Conservation (phyloP, 495 filamentous ascomycete species). For the Hypoxylon trugodes region DNA sequence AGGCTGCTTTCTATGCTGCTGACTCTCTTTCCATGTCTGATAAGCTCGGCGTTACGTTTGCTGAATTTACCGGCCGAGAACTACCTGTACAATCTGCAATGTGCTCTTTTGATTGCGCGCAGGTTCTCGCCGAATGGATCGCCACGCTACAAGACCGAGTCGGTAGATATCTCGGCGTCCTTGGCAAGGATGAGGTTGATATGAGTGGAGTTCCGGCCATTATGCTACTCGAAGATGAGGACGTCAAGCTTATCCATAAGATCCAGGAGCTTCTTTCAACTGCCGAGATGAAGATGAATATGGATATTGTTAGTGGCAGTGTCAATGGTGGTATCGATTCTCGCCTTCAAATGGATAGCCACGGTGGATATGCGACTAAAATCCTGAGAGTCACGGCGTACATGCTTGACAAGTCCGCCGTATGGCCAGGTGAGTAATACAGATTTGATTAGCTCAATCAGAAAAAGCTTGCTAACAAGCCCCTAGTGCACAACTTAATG, state of each 20-base stretch:
- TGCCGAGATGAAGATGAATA: slow-evolving; percentile 81
- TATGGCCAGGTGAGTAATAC: slow-evolving; percentile 83
- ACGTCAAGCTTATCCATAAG: slow-evolving; percentile 85
- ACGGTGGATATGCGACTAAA: slow-evolving; percentile 83
- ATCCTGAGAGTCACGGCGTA: slow-evolving; percentile 86
- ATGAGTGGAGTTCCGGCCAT: slow-evolving; percentile 79
- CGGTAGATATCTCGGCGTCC: slow-evolving; percentile 83
- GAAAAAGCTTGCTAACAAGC: slow-evolving; percentile 1
- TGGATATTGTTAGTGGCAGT: slow-evolving; percentile 52
- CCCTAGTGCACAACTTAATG: slow-evolving; percentile 84
- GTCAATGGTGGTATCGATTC: slow-evolving; percentile 58
- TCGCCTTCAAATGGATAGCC: slow-evolving; percentile 66
- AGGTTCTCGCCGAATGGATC: slow-evolving; percentile 96
- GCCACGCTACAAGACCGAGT: slow-evolving; percentile 94
- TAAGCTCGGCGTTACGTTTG: slow-evolving; percentile 85
- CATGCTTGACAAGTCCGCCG: slow-evolving; percentile 86
- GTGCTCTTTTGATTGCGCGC: slow-evolving; percentile 95
- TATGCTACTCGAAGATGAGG: slow-evolving; percentile 92
- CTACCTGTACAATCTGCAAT: slow-evolving; percentile 93
- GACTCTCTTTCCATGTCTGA: slow-evolving; percentile 92
- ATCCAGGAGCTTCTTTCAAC: slow-evolving; percentile 81
- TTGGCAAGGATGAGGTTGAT: slow-evolving; percentile 84
- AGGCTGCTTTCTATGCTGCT: slow-evolving; percentile 93
- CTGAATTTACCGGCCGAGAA: slow-evolving; percentile 84
- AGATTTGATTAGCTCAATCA: background rate